Base-by-base conservation (phyloP, 805 yeast species). In the Teunomyces panamensis region DNA sequence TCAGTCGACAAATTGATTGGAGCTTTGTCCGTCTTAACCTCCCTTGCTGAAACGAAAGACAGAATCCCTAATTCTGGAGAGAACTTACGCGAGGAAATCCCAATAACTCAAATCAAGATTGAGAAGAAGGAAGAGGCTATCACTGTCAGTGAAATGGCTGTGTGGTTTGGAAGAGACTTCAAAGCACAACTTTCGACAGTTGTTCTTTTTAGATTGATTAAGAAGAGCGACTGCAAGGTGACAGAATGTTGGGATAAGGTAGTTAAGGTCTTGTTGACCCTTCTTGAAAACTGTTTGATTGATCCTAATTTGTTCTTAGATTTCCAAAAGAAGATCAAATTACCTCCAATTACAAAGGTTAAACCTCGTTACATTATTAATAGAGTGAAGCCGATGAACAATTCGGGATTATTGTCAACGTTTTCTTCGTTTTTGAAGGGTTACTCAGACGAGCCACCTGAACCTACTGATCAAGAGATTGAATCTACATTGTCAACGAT, bases 381-480 rank as follows among this genome's bases (percentile, higher is more conserved):
- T 32, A 78, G 84, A 57, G 69, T 79, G 1, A 81, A 81, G 43
- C 83, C 85, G 0, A 78, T 82, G 32, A 87, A 83, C 56, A 96
- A 84, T 30, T 75, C 75, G 9, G 89, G 98, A 2, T 61, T 94
- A n/a, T 79, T 94, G 47, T 87, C 96, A 0, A 87, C 98, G 0
- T 84, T 94, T 57, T 90, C 97, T 1, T 89, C 96, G 0, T 92
- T 90, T 30, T 78, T 94, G 65, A 88, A 94, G 53, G 94, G 97
- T 14, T 80, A 84, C 49, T 74, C 85, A 1, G 97, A 90, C 58
- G 95, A 89, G 46, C 83, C 87, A 3, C 84, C 86, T 0, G 98
- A 92, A 64, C 99, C 99, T 9, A 80, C 95, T 1, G 95, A 88
- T 48, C 96, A 89, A 59, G 97, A 92, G 56, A 85, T 94, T 43